Evolutionary conservation across 2,329 filamentous ascomycete genomes (phyloP).

Genomic region (Pyrenochaeta sp.): DNA sequence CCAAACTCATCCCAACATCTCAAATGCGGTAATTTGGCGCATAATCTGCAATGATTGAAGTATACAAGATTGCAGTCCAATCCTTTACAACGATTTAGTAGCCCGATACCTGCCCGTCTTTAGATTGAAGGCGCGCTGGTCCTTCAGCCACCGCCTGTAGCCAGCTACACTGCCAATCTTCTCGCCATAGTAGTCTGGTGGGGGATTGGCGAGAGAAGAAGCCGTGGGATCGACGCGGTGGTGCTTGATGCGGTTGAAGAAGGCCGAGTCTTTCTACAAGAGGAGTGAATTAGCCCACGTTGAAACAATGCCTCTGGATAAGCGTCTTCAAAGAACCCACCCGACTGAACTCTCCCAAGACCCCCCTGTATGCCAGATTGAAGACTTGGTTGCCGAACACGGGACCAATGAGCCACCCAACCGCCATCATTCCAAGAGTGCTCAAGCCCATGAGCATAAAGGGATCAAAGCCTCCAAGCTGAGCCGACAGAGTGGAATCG

Average conservation of each 20-base stretch:
- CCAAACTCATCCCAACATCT: neutral
- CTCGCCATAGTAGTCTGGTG: conserved; percentile 98
- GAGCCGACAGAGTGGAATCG: conserved; percentile 69
- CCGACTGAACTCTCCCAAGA: conserved; percentile 73
- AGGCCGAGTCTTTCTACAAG: conserved; percentile 86
- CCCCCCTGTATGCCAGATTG: conserved; percentile 74
- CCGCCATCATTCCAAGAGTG: conserved; percentile 76
- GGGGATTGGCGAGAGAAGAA: conserved; percentile 89
- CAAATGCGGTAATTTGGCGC: neutral
- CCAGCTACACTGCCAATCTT: conserved; percentile 93
- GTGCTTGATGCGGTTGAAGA: conserved; percentile 90
- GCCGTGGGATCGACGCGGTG: conserved; percentile 90
- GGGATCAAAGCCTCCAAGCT: conserved; percentile 86
- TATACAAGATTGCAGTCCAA: neutral
- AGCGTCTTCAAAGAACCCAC: too few species aligned
- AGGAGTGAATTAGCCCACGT: neutral
- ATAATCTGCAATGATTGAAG: neutral
- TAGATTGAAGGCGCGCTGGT: conserved; percentile 90
- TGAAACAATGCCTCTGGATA: too few species aligned
- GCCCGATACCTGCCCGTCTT: conserved; percentile 71
- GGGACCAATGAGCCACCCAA: conserved; percentile 88
- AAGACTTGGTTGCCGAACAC: conserved; percentile 82
- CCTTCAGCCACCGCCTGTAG: conserved; percentile 95
- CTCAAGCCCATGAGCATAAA: conserved; percentile 84
- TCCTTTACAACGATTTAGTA: conserved; percentile 13